Base-by-base conservation (phyloP, 257 asterid genomes). In the Plantago major region DNA sequence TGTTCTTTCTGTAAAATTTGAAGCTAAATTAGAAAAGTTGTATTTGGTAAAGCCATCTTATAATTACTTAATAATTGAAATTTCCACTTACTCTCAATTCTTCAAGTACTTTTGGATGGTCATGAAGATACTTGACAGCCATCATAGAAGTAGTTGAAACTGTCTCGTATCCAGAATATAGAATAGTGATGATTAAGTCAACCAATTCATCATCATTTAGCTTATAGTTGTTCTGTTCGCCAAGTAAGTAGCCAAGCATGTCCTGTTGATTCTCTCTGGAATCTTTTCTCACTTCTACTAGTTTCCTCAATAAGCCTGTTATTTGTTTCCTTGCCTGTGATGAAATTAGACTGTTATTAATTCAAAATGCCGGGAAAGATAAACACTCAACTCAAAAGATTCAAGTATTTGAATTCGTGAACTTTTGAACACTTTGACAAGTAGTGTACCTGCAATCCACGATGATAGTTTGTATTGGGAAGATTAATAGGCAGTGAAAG, bases 401-500 rank as follows among this genome's bases (percentile, higher is more conserved):
- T 13, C 7, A 38, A 63, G 9, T 11, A 42, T 69, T 40, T 65
- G 76, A 18, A 10, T 55, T n/a, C 11, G 49, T 44, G 47, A 11
- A 18, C 67, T 40, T 12, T 30, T 46, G 46, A 46, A 49, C 50
- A 53, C 58, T 26, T 11, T n/a, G 37, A 47, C 19, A 26, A 4
- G 30, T 43, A 26, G 45, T 62, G 8, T 81, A 90, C 98, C 94
- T 89, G 99, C 68, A 85, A 73, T 2, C 96, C 99, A 1, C 88
- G 75, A 40, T 68, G 82, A 40, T 93, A 93, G 63, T 89, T 87
- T 46, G 99, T 93, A 53, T 69, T 74, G 18, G 96, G 99, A 63
- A 93, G 88, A 75, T 87, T 93, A 56, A 93, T 89, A 9, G 99
- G 99, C 47, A 93, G 79, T 9, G 99, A 93, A 46, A 93, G 95